Evolutionary conservation across 495 filamentous ascomycete species (phyloP), one percentile per base, ranked within the genome.

Genomic region (Aspergillus kassunensis): DNA sequence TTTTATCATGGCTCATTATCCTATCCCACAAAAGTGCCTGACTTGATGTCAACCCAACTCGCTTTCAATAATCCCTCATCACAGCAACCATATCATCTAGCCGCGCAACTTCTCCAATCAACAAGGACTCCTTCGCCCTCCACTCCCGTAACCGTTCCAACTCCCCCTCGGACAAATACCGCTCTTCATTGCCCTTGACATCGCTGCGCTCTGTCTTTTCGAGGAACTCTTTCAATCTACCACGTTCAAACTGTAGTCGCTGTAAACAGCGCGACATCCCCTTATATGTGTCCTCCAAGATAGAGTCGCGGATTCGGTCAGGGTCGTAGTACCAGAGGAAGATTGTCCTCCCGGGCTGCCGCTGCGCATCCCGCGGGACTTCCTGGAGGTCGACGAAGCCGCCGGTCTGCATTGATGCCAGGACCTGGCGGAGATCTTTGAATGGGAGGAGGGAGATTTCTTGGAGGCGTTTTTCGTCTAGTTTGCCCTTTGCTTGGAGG

Each of bases 301-400:
- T 62, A 24, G 81, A 79, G 12, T 74, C 69, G 31, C 80, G 71
- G 16, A 84, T 82, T 27, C 86, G 81, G 16, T 90, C 84, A 1
- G 76, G 68, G 59, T 97, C 93, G 64, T 86, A 95, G 71, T 80
- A 95, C 87, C 90, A 97, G 19, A 97, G 78, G 64, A 87, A 97
- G 31, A 92, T 83, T 1, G 89, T 91, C 29, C 88, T 83, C 43
- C 78, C 83, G 9, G 90, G 83, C 42, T 88, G 80, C 2, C 89
- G 84, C 43, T 83, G 85, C n/a, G 72, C 66, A 57, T 97, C 92
- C 37, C 84, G 84, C 4, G 93, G 93, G 0, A 97, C 85, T 72
- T 99, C 93, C 63, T 97, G 95, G 9, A 91, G 74, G 52, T 96
- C 87, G 15, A 96, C 78, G 52, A 91, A 86, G 4, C 93, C 92